These are phyloP conservation scores for Nothophoma quercina DNA, from an alignment of 2,329 filamentous ascomycete species.

Conservation along the genomic window DNA sequence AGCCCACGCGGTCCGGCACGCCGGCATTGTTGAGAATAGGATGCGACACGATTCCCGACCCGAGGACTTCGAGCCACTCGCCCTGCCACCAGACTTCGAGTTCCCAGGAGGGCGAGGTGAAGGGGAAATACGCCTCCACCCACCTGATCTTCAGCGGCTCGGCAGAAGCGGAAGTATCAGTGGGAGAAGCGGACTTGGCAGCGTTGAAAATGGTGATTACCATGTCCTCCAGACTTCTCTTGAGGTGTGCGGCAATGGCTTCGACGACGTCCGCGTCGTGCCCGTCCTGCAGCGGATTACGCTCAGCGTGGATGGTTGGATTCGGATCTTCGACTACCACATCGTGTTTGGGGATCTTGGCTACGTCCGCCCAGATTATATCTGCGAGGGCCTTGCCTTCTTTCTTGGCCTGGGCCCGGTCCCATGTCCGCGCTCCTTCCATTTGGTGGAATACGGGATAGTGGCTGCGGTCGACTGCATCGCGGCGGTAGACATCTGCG, in stretches of 20 bases:
- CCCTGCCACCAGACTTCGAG: constrained; percentile 94
- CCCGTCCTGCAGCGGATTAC: constrained; percentile 83
- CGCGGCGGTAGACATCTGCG: constrained; percentile 93
- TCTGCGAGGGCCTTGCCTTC: constrained; percentile 59
- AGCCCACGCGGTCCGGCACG: constrained; percentile 78
- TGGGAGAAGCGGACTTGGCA: constrained; percentile 68
- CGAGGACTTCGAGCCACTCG: constrained; percentile 94
- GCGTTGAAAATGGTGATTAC: constrained; percentile 87
- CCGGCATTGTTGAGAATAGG: constrained; percentile 79
- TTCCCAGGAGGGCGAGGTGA: constrained; percentile 95
- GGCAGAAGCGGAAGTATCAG: constrained; percentile 46
- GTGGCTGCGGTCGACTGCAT: constrained; percentile 93
- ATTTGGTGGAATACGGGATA: constrained; percentile 99
- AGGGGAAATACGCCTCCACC: constrained; percentile 98
- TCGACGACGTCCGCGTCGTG: constrained; percentile 81
- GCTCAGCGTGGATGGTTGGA: constrained; percentile 75
- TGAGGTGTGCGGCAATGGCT: constrained; percentile 84
- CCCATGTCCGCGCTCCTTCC: constrained; percentile 93
- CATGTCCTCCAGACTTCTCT: constrained; percentile 86
- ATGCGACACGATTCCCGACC: constrained; percentile 90
- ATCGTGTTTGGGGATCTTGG: constrained; percentile 73
- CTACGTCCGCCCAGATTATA: constrained; percentile 74
- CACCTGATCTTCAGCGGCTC: constrained; percentile 87
- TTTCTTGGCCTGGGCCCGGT: constrained; percentile 66
- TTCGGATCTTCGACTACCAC: constrained; percentile 85